phyloP scores from a whole-genome alignment of 208 protist species.

The Acanthamoeba triangularis region DNA sequence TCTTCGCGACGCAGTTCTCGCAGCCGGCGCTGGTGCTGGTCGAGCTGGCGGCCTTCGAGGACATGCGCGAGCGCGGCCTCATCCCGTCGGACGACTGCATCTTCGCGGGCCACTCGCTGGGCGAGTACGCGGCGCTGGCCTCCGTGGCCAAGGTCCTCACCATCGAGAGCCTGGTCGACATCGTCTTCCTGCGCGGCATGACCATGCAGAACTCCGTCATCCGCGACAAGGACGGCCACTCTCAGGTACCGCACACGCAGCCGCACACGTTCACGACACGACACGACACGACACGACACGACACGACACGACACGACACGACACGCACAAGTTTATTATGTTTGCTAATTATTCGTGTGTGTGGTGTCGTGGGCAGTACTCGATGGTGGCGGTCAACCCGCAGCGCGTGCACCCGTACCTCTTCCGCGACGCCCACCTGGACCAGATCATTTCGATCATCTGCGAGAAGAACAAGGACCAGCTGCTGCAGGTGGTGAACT shows the following conservation, averaged over 20 bases:
- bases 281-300: neutral
- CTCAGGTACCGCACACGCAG: conserved; percentile 18
- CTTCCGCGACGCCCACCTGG: conserved; percentile 78
- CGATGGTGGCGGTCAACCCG: conserved; percentile 92
- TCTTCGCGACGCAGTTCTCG: conserved; percentile 92
- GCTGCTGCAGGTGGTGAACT: conserved; percentile 93
- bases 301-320: neutral
- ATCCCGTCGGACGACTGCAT: conserved; percentile 68
- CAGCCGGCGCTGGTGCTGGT: conserved; percentile 91
- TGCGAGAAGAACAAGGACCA: conserved; percentile 1
- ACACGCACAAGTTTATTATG: neutral
- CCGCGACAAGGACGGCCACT: conserved; percentile 87
- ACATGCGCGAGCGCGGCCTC: conserved; percentile 85
- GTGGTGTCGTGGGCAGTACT: conserved; percentile 83
- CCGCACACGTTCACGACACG: neutral
- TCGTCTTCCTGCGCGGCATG: conserved; percentile 92
- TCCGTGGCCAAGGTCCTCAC: conserved; percentile 88
- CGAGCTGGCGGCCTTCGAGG: conserved; percentile 90
- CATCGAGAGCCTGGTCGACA: conserved; percentile 86
- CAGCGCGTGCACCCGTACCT: conserved; percentile 81
- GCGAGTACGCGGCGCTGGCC: conserved; percentile 91
- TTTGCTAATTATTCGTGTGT: too few relatives aligned
- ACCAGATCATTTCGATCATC: conserved; percentile 85
- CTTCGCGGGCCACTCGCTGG: conserved; percentile 92
- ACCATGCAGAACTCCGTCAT: conserved; percentile 91